Base-by-base conservation (phyloP, 176 grass and related monocot species). In the Canna indica region DNA sequence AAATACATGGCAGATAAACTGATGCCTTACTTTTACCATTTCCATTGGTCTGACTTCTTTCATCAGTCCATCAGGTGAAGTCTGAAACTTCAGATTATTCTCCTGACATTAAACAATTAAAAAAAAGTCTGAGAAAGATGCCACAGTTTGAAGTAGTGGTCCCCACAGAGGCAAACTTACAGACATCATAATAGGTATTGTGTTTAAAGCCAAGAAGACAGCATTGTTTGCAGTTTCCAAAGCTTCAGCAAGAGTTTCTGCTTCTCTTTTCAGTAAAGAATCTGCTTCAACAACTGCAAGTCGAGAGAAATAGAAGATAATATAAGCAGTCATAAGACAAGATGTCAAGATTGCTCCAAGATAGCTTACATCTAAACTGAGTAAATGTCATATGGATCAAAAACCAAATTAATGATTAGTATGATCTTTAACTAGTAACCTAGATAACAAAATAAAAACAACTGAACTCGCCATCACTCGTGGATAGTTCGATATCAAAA, bases 141-240 rank as follows among this genome's bases (percentile, higher is more conserved):
- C 13, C 12, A 77, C 41, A 59, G 73, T 31, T 81, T 82, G 42
- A 47, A 22, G 56, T 76, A 42, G 60, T 36, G 59, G 80, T 69
- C 0, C n/a, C 72, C 11, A 71, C 48, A 28, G 44, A 59, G 26
- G 67, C 75, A 68, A 46, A 82, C 82, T 87, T 85, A 92, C 93
- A 74, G 89, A 90, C 69, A 85, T 87, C 86, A 97, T 85, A 69
- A 86, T 72, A 75, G 86, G 90, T 75, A 92, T 92, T 86, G 87
- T 81, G 64, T 82, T 85, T 75, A 97, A 82, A 80, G 86, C 80
- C 34, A 90, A 82, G 47, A 90, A 78, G 50, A 90, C 88, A 75
- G 86, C 88, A 87, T 87, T 97, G 67, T 97, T 97, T 78, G 84
- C 88, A 81, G 77, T 90, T 87, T 97, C 93, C 69, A 97, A 69